These are phyloP conservation scores for Aspergillus fructus DNA, from an alignment of 2,329 filamentous ascomycete species.

Conservation along the genomic window DNA sequence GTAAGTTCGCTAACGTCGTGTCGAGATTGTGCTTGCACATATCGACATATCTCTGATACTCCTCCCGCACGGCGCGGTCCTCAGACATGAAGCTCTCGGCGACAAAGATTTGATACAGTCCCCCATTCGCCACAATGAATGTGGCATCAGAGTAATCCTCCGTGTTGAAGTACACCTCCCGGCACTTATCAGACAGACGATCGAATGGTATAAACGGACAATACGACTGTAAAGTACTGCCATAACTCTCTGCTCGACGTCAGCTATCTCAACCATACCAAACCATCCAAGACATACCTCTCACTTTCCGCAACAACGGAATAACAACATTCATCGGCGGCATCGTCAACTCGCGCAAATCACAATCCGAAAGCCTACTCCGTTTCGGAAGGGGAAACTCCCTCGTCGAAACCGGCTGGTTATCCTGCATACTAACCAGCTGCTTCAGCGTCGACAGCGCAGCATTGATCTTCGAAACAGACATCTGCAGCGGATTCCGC, in stretches of 20 bases:
- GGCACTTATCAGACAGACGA: conserved; percentile 40
- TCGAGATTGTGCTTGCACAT: conserved; percentile 48
- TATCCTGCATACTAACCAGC: conserved; percentile 39
- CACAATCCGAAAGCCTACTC: conserved; percentile 21
- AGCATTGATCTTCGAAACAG: conserved; percentile 39
- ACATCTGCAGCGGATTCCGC: conserved; percentile 33
- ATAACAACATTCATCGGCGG: conserved; percentile 38
- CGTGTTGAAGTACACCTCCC: conserved; percentile 44
- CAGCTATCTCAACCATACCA: neutral
- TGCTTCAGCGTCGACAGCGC: conserved; percentile 40
- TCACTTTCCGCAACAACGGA: conserved; percentile 30
- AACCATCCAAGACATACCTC: conserved; percentile 25
- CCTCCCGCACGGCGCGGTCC: conserved; percentile 21
- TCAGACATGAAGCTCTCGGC: conserved; percentile 27
- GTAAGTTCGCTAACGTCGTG: conserved; percentile 48
- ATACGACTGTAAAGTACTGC: conserved; percentile 25
- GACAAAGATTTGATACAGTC: conserved; percentile 39
- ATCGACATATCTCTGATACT: conserved; percentile 30
- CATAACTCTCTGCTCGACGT: conserved; percentile 20
- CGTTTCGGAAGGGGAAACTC: conserved; percentile 27
- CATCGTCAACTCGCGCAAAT: conserved; percentile 36
- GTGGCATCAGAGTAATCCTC: conserved; percentile 42
- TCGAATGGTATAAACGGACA: conserved; percentile 35
- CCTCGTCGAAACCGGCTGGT: conserved; percentile 20
- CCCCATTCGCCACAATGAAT: conserved; percentile 41